Conservation (phyloP, 2,329 filamentous ascomycete genomes). For the Alternaria postmessia region DNA sequence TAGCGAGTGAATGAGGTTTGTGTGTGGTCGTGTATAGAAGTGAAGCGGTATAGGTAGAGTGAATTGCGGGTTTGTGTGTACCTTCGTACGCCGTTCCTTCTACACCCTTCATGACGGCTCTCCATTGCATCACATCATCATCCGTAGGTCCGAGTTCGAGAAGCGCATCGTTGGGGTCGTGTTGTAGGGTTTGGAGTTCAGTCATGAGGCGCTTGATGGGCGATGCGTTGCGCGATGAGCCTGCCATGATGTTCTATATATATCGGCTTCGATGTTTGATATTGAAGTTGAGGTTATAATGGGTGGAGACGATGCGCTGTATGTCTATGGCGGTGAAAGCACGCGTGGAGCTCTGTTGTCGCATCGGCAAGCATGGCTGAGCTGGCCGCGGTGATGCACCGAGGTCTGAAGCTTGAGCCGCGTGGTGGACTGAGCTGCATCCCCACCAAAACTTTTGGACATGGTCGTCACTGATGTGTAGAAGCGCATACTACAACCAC, state of each 20-base stretch:
- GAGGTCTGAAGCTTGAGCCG: constrained; percentile 32
- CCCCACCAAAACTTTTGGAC: constrained; percentile 40
- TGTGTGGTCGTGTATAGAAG: not conserved
- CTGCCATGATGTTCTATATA: constrained; percentile 35
- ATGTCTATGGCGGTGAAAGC: constrained; percentile 7
- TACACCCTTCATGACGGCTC: constrained; percentile 68
- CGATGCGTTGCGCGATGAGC: constrained; percentile 43
- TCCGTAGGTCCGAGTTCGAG: constrained; percentile 64
- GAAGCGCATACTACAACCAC: not conserved
- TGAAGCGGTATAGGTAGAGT: not conserved
- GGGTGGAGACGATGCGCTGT: constrained; percentile 2
- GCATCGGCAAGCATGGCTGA: constrained; percentile 16
- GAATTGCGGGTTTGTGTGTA: constrained; percentile 33
- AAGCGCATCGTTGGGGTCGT: constrained; percentile 64
- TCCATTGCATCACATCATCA: constrained; percentile 67
- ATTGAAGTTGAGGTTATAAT: not conserved
- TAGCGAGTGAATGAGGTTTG: not conserved
- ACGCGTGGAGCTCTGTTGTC: constrained; percentile 2
- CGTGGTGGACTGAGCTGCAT: constrained; percentile 25
- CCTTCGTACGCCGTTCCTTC: constrained; percentile 68
- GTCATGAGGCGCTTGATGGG: constrained; percentile 68
- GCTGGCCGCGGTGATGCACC: constrained; percentile 26
- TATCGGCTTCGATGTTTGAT: not conserved
- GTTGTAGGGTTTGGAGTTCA: constrained; percentile 67
- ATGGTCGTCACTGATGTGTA: not conserved